phyloP scores from a whole-genome alignment of 2,329 filamentous ascomycete genomes.

The Colletotrichum brevisporum region DNA sequence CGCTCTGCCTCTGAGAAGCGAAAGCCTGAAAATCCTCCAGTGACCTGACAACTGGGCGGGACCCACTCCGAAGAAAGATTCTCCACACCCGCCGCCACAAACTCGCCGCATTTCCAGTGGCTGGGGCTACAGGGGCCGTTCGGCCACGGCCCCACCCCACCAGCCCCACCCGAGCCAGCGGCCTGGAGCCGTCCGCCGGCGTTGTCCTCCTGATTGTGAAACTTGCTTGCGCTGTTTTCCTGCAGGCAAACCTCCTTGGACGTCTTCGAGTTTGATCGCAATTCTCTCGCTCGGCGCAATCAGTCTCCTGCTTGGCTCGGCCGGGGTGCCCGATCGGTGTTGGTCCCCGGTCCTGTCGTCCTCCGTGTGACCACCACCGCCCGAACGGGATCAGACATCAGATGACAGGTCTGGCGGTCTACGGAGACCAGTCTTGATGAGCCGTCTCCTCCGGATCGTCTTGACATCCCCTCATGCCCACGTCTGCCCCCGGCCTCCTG shows the following conservation, averaged over 20 bases:
- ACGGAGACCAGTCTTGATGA: not conserved
- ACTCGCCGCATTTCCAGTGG: constrained; percentile 28
- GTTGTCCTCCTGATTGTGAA: constrained; percentile 14
- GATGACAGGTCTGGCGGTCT: constrained; percentile 24
- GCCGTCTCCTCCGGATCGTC: not conserved
- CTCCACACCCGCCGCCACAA: constrained; percentile 19
- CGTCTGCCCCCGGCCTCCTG: too few relatives aligned
- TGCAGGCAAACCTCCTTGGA: too few relatives aligned
- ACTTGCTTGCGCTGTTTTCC: constrained; percentile 1
- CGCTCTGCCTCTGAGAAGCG: too few relatives aligned
- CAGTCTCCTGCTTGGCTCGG: too few relatives aligned
- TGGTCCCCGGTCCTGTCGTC: too few relatives aligned
- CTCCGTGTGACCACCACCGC: constrained; percentile 25
- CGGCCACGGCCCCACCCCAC: too few relatives aligned
- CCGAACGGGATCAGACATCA: not conserved
- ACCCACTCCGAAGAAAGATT: constrained; percentile 11
- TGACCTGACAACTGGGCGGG: not conserved
- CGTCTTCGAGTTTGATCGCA: too few relatives aligned
- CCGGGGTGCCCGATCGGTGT: too few relatives aligned
- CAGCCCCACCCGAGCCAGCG: constrained; percentile 11
- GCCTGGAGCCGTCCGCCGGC: constrained; percentile 10
- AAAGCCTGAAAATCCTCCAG: too few relatives aligned
- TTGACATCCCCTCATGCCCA: not conserved
- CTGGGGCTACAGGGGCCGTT: constrained; percentile 31
- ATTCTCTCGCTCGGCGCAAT: too few relatives aligned